phyloP scores from a whole-genome alignment of 2,329 filamentous ascomycete genomes.

The Colletotrichum sp. region DNA sequence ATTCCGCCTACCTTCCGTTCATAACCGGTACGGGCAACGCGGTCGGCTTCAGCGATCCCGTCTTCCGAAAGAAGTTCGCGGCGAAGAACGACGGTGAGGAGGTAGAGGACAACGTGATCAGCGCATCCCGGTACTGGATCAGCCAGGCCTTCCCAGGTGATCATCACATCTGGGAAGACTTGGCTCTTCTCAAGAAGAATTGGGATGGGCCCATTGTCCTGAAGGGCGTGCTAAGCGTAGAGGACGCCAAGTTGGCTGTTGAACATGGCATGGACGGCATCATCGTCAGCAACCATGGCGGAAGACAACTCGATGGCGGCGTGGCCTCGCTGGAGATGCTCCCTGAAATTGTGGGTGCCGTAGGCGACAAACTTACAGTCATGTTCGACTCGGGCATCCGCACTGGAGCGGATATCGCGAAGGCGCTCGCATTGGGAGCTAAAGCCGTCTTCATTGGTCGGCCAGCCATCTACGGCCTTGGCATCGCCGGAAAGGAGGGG shows the following conservation, averaged over 20 bases:
- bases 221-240: constrained; percentile 35
- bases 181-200: constrained; percentile 59
- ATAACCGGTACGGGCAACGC: constrained; percentile 61
- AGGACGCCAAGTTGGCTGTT: constrained; percentile 45
- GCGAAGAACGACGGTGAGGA: constrained; percentile 47
- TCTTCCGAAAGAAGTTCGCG: constrained; percentile 63
- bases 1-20: constrained; percentile 66
- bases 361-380: constrained; percentile 61
- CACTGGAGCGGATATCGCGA: constrained; percentile 64
- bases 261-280: constrained; percentile 62
- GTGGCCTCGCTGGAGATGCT: constrained; percentile 60
- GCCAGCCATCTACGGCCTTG: constrained; percentile 39
- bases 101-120: constrained; percentile 50
- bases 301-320: constrained; percentile 50
- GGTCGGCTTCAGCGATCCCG: constrained; percentile 70
- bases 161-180: constrained; percentile 64
- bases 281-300: constrained; percentile 66
- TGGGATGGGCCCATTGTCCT: constrained; percentile 65
- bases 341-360: constrained; percentile 61
- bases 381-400: constrained; percentile 66
- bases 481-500: constrained; percentile 57
- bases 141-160: constrained; percentile 54
- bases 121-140: constrained; percentile 59
- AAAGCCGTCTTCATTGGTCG: constrained; percentile 63
- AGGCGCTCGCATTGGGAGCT: constrained; percentile 61